Evolutionary conservation across 768 basidiomycete species (phyloP), one percentile per base, ranked within the genome.

Genomic region (Suillus sp.): DNA sequence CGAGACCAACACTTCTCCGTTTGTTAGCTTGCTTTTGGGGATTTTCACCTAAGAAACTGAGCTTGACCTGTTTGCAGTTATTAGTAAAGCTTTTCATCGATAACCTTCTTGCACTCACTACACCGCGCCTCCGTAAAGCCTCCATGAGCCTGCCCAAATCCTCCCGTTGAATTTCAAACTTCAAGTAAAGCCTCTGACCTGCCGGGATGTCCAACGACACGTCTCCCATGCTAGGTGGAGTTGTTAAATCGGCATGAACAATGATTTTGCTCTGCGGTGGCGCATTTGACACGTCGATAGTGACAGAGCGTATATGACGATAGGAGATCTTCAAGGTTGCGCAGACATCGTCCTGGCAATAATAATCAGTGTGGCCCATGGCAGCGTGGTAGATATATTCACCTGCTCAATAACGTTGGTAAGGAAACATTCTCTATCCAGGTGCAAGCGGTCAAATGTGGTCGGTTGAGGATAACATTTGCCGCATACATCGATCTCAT

Each of bases 281-380:
- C 38, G 61, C 30, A 22, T 71, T 68, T 20, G 73, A 72, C 47
- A 69, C 61, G 66, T 70, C 59, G 32, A 76, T 38, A 48, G 69
- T 69, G 56, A 74, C 68, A 30, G 68, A 67, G 63, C 66, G 61
- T 62, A 72, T n/a, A 70, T 70, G 53, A 74, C 66, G 30, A 69
- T 83, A 87, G 4, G 75, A 73, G 3, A 85, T 72, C 59, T 80
- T 77, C 25, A 88, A 72, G 4, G 84, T 85, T 45, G 88, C 87
- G 50, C 82, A 78, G 50, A 75, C 69, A 62, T 82, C 84, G 20
- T 78, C 82, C 86, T 82, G 59, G 60, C 11, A 27, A 59, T 22
- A 53, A 18, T 51, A 25, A 11, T 53, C 25, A 59, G 47, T 62
- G 42, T 70, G 43, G 58, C 27, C 27, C 62, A 47, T 27, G 54